Percentiles rank a stretch among this genome's conserved stretches.
These are phyloP conservation scores for Erucastrum elatum DNA, from an alignment of 345 rosid species.

Conservation along the genomic window DNA sequence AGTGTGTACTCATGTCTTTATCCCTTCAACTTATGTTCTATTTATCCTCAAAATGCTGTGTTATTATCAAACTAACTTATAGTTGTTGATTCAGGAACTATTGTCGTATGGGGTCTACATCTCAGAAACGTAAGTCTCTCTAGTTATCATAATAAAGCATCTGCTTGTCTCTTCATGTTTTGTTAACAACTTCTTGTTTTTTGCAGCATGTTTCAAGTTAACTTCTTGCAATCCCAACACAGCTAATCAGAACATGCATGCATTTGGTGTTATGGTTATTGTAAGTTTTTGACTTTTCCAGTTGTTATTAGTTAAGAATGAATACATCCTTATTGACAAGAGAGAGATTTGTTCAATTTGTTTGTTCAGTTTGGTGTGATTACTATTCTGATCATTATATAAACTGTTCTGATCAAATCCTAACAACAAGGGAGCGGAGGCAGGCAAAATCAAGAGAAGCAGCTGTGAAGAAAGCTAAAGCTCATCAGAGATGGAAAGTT, in stretches of 20 bases:
- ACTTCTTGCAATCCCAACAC: slow-evolving; percentile 68
- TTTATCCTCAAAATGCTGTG: neutral
- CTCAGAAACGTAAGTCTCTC: slow-evolving; percentile 58
- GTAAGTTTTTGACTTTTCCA: slow-evolving; percentile 46
- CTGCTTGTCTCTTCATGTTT: slow-evolving; percentile 14
- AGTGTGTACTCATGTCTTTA: slow-evolving; percentile 52
- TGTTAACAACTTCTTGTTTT: slow-evolving; percentile 19
- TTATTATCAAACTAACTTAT: neutral
- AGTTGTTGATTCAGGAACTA: slow-evolving; percentile 59
- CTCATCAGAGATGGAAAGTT: slow-evolving; percentile 74
- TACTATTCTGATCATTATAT: slow-evolving; percentile 74
- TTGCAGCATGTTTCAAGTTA: slow-evolving; percentile 83
- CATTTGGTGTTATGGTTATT: slow-evolving; percentile 78
- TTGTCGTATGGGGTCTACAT: slow-evolving; percentile 81
- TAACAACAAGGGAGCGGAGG: slow-evolving; percentile 69
- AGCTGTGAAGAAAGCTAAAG: slow-evolving; percentile 77
- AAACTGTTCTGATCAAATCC: slow-evolving; percentile 90
- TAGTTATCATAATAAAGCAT: neutral
- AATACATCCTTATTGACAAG: too few relatives aligned
- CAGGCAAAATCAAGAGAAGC: slow-evolving; percentile 80
- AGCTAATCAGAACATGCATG: slow-evolving; percentile 74
- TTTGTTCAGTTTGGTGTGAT: slow-evolving; percentile 65
- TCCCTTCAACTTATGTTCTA: slow-evolving; percentile 22
- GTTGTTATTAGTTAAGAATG: neutral
- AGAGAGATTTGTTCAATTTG: neutral